Evolutionary conservation across 345 rosid genomes (phyloP).

Genomic region (Pistacia vera): DNA sequence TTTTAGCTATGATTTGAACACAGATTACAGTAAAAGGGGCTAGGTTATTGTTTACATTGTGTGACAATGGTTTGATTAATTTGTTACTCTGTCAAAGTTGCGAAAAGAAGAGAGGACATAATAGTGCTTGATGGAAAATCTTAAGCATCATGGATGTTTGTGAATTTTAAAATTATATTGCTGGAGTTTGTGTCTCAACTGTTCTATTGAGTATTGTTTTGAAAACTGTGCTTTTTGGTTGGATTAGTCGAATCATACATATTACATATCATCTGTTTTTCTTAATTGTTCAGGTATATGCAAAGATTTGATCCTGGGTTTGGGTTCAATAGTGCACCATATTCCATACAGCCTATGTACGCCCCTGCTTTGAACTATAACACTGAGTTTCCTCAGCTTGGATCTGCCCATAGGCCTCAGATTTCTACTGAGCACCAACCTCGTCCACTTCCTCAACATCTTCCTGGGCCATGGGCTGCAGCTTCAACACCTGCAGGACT

Average conservation of each 20-base stretch:
- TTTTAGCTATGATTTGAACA: not conserved
- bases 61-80: not conserved
- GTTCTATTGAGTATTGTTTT: not conserved
- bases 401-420: conserved; percentile 59
- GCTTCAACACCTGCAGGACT: conserved; percentile 56
- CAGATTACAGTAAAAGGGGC: not conserved
- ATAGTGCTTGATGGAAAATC: not conserved
- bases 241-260: not conserved
- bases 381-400: conserved; percentile 88
- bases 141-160: not conserved
- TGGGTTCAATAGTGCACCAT: conserved; percentile 64
- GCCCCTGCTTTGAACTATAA: conserved; percentile 77
- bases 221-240: not conserved
- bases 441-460: conserved; percentile 55
- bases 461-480: conserved; percentile 57
- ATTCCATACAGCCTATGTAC: conserved; percentile 66
- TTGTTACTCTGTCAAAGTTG: not conserved
- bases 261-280: conserved; percentile 11
- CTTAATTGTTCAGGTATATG: conserved; percentile 46
- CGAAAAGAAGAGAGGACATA: not conserved
- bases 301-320: conserved; percentile 89
- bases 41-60: not conserved
- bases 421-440: conserved; percentile 63
- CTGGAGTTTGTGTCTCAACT: not conserved
- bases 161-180: not conserved